Conservation (phyloP, 2,329 filamentous ascomycete species). For the Scortechinia acanthostroma region DNA sequence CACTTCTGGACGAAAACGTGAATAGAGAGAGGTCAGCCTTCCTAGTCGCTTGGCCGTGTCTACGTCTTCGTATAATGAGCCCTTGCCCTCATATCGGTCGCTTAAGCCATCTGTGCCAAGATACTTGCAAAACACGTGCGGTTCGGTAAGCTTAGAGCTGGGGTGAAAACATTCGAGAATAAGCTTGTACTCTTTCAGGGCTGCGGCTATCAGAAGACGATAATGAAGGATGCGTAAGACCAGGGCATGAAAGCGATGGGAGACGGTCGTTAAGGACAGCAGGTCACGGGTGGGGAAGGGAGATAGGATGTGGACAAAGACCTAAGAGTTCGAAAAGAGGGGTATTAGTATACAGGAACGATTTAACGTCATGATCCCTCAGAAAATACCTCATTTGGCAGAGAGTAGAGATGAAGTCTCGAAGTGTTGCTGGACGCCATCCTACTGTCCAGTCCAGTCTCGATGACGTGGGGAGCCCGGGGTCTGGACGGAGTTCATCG, state of each 20-base stretch:
- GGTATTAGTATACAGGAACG: too few relatives aligned
- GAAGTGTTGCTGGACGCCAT: too few relatives aligned
- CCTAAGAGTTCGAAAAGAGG: slow-evolving; percentile 22
- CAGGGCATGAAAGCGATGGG: slow-evolving; percentile 54
- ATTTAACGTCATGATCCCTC: slow-evolving; percentile 3
- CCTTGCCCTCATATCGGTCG: slow-evolving; percentile 24
- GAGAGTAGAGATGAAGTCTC: slow-evolving; percentile 9
- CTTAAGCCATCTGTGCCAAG: slow-evolving; percentile 56
- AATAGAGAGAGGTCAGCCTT: slow-evolving; percentile 53
- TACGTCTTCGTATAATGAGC: slow-evolving; percentile 8
- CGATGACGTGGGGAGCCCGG: too few relatives aligned
- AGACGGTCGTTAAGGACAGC: slow-evolving; percentile 48
- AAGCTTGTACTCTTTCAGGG: slow-evolving; percentile 54
- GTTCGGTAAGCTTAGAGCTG: slow-evolving; percentile 58
- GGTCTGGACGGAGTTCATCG: too few relatives aligned
- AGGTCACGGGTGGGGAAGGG: slow-evolving; percentile 38
- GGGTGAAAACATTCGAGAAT: slow-evolving; percentile 77
- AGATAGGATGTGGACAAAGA: slow-evolving; percentile 40
- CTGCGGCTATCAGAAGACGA: slow-evolving; percentile 50
- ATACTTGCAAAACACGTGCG: slow-evolving; percentile 63
- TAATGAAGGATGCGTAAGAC: slow-evolving; percentile 57
- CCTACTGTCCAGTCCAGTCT: too few relatives aligned
- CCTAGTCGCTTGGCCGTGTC: slow-evolving; percentile 11
- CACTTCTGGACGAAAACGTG: slow-evolving; percentile 60
- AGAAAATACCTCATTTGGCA: slow-evolving; percentile 21